These are phyloP conservation scores for Alloascoidea hylecoeti DNA, from an alignment of 805 yeast species.

Conservation along the genomic window DNA sequence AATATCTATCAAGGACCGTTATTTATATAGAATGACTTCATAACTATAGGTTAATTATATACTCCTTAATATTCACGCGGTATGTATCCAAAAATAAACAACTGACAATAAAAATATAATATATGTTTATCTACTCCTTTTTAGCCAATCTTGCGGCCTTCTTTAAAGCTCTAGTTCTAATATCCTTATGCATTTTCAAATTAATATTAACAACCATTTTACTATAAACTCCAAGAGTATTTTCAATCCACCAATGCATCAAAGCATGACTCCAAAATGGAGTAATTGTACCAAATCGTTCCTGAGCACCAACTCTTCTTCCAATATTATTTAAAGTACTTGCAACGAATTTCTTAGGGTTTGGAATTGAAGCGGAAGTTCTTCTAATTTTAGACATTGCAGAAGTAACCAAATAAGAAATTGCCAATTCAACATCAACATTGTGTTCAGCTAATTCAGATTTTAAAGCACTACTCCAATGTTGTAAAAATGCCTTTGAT, in stretches of 20 bases:
- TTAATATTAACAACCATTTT: constrained; percentile 55
- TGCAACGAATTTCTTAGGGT: constrained; percentile 66
- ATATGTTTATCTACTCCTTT: constrained; percentile 9
- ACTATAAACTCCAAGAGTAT: constrained; percentile 73
- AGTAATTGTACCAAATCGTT: constrained; percentile 70
- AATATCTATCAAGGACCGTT: no score
- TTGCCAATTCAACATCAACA: constrained; percentile 74
- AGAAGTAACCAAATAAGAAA: constrained; percentile 85
- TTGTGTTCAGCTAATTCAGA: constrained; percentile 60
- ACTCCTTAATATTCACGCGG: no score
- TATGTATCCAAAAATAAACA: no score
- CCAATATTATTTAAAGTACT: constrained; percentile 60
- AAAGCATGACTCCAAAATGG: constrained; percentile 93
- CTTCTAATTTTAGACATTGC: constrained; percentile 91
- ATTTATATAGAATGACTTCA: no score
- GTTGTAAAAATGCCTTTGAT: constrained; percentile 87
- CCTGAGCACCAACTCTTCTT: constrained; percentile 86
- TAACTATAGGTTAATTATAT: no score
- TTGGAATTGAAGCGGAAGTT: constrained; percentile 64
- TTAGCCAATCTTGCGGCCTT: constrained; percentile 39
- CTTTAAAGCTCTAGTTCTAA: constrained; percentile 71
- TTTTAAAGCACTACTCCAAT: constrained; percentile 83
- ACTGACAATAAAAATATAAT: no score
- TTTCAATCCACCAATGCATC: constrained; percentile 71
- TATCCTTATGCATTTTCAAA: constrained; percentile 61